Evolutionary conservation across 2,329 filamentous ascomycete species (phyloP).

Genomic region (Leptographium lundbergii): DNA sequence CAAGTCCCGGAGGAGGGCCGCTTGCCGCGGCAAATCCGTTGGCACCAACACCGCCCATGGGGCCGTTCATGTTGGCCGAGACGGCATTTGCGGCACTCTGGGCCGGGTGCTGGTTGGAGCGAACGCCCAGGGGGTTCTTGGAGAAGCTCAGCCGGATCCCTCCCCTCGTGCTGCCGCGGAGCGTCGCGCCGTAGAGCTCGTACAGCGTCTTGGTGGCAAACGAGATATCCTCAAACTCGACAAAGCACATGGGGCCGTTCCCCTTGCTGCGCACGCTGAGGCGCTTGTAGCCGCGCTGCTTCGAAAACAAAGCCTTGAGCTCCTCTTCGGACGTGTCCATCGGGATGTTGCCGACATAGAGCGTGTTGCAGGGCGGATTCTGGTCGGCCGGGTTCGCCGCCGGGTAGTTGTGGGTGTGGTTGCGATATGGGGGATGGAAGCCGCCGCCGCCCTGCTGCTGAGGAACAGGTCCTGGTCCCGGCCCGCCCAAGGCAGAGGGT

Average conservation of each 20-base stretch:
- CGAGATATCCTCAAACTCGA: slow-evolving; percentile 90
- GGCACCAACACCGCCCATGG: slow-evolving; percentile 22
- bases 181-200: slow-evolving; percentile 73
- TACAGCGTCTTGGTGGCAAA: slow-evolving; percentile 85
- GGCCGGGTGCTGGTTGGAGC: slow-evolving; percentile 52
- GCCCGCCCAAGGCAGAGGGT: slow-evolving; percentile 36
- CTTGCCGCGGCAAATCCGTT: slow-evolving; percentile 55
- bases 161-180: slow-evolving; percentile 88
- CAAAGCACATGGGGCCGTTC: slow-evolving; percentile 97
- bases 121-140: slow-evolving; percentile 90
- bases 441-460: slow-evolving; percentile 12
- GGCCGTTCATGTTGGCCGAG: slow-evolving; percentile 38
- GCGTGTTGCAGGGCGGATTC: slow-evolving; percentile 93
- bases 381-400: slow-evolving; percentile 90
- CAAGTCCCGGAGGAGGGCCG: slow-evolving; percentile 71
- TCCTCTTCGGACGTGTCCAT: slow-evolving; percentile 91
- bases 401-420: slow-evolving; percentile 46
- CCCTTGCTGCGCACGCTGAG: slow-evolving; percentile 90
- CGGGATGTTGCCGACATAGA: slow-evolving; percentile 95
- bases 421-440: slow-evolving; percentile 38
- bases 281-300: slow-evolving; percentile 87
- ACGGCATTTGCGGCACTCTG: slow-evolving; percentile 27
- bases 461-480: background rate
- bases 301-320: slow-evolving; percentile 83
- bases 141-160: slow-evolving; percentile 94